These are phyloP conservation scores for Pseudognaphalium luteoalbum DNA, from an alignment of 129 eudicot species.

Conservation along the genomic window DNA sequence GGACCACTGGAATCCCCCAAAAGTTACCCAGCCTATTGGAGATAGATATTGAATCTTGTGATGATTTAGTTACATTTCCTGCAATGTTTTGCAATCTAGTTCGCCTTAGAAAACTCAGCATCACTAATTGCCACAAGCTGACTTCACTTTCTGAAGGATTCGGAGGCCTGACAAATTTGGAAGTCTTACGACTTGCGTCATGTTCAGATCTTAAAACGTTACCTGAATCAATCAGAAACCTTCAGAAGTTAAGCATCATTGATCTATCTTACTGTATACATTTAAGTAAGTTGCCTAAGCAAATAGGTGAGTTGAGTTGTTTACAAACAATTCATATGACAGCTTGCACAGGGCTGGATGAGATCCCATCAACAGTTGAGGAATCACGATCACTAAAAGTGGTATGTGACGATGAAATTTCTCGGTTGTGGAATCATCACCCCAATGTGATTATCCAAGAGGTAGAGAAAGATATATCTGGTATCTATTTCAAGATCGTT, in stretches of 20 bases:
- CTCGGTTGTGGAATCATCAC: no score
- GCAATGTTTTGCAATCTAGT: slow-evolving; percentile 25
- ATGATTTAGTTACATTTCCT: slow-evolving; percentile 44
- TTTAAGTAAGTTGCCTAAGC: not conserved
- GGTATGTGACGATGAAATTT: no score
- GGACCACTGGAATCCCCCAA: slow-evolving; percentile 10
- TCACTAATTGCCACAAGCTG: slow-evolving; percentile 43
- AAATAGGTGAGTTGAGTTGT: slow-evolving; percentile 27
- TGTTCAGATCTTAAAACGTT: slow-evolving; percentile 19
- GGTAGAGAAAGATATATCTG: no score
- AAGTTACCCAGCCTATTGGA: slow-evolving; percentile 40
- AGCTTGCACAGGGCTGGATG: slow-evolving; percentile 31
- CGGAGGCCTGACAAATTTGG: slow-evolving; percentile 21
- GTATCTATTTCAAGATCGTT: no score
- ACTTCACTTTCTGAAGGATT: slow-evolving; percentile 27
- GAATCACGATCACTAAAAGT: no score
- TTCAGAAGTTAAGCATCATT: slow-evolving; percentile 20
- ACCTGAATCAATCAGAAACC: slow-evolving; percentile 17
- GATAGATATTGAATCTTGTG: slow-evolving; percentile 43
- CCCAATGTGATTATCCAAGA: no score
- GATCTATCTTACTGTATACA: slow-evolving; percentile 25
- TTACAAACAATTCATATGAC: slow-evolving; percentile 22
- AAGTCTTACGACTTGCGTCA: slow-evolving; percentile 30
- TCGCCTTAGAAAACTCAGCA: slow-evolving; percentile 37
- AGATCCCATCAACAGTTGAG: not conserved